Base-by-base conservation (phyloP, 176 grass and related monocot species). In the Oryza rufipogon region DNA sequence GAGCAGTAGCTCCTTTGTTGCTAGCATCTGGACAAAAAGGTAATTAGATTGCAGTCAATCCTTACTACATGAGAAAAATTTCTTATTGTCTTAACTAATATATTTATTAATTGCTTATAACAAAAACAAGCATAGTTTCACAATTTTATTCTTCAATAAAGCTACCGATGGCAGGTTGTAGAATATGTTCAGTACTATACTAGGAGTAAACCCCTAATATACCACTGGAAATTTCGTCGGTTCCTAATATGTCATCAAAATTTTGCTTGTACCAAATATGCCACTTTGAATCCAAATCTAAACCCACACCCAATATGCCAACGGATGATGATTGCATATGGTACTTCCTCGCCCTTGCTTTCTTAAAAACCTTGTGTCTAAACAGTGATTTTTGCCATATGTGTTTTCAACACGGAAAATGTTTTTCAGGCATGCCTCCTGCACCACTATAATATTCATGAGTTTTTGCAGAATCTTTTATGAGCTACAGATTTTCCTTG, bases 1-100 rank as follows among this genome's bases (percentile, higher is more conserved):
- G 86, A 64, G 68, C 70, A 79, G 36, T 63, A 7, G 64, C 71
- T 58, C 78, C 86, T 91, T 88, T 91, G 38, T 61, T 85, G 48
- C 73, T 58, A 74, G 48, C 83, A 77, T 86, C 90, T 91, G 61
- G 32, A 7, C 22, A 33, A 88, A 81, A 74, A 88, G 68, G 39
- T 46, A 79, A 44, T 79, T 64, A 81, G 32, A 77, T 70, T 10
- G 22, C 46, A 84, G 74, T 39, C 22, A 5, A 71, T 77, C 77
- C 20, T 38, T 61, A 84, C 80, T 26, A 69, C 11, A 66, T 28
- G 9, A 75, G 42, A 30, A 45, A 69, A 82, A 14, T 7, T 25
- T 84, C 42, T 58, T 58, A 58, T 19, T 19, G 17, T 20, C 17
- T 49, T 58, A 51, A 74, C 25, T 77, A 71, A 42, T 44, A 25